phyloP scores from a whole-genome alignment of 2,329 filamentous ascomycete species.

The Paraconiothyrium sp. region DNA sequence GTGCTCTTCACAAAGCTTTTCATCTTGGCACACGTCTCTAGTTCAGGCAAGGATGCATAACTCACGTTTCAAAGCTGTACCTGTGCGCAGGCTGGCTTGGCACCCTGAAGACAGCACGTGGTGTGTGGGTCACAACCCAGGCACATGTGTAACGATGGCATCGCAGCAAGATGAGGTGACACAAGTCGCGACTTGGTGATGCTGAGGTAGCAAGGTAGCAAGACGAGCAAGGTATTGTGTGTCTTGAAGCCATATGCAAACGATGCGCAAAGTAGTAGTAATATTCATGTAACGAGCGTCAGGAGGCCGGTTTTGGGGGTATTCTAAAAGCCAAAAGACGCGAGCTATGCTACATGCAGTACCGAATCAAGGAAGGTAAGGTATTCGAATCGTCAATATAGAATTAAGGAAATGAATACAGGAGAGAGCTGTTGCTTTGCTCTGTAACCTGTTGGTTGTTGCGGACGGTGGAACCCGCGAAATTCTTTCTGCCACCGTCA shows the following conservation, averaged over 20 bases:
- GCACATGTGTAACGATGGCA: constrained; percentile 6
- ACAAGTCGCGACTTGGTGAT: neutral
- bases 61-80: neutral
- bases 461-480: constrained; percentile 37
- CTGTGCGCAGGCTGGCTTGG: constrained; percentile 1
- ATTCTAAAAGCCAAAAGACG: constrained; percentile 12
- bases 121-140: constrained; percentile 1
- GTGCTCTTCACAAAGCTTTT: neutral
- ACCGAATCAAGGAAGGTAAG: constrained; percentile 12
- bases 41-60: constrained; percentile 1
- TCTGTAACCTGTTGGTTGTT: constrained; percentile 12
- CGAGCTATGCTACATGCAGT: constrained; percentile 12
- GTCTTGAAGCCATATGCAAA: neutral
- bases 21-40: neutral
- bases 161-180: neutral
- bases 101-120: constrained; percentile 1
- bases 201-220: too few relatives aligned
- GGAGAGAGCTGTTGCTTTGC: neutral
- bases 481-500: constrained; percentile 47
- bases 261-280: neutral
- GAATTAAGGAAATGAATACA: constrained; percentile 6
- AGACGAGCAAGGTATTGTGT: neutral
- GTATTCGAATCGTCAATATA: constrained; percentile 1
- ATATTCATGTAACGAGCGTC: constrained; percentile 14
- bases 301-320: constrained; percentile 9